Conservation (phyloP, 2,329 filamentous ascomycete genomes). For the Diaporthe nobilis region DNA sequence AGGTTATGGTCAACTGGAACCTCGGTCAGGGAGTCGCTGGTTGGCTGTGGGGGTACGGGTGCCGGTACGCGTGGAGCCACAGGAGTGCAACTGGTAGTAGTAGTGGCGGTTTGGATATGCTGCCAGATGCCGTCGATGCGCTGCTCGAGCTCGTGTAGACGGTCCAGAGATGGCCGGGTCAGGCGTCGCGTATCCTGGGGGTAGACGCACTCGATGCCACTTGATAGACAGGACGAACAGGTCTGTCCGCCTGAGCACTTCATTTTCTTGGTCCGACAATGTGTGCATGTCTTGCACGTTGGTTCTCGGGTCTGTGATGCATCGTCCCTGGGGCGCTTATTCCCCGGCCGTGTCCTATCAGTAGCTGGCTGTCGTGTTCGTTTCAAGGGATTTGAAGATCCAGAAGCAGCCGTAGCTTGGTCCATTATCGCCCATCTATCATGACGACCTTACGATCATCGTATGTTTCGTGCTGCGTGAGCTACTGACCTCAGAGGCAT, state of each 20-base stretch:
- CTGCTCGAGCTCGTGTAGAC: neutral
- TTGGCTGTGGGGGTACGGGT: neutral
- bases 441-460: slow-evolving; percentile 1
- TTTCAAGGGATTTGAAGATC: neutral
- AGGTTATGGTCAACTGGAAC: neutral
- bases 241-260: slow-evolving; percentile 1
- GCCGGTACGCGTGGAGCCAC: neutral
- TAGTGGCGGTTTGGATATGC: slow-evolving; percentile 1
- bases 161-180: neutral
- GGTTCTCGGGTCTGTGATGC: neutral
- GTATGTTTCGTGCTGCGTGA: neutral
- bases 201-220: neutral
- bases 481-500: neutral
- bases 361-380: neutral
- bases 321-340: neutral
- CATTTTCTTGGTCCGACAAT: slow-evolving; percentile 6
- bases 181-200: neutral
- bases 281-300: slow-evolving; percentile 5
- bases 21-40: neutral
- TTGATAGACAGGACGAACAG: slow-evolving; percentile 10
- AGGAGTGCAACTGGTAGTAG: neutral
- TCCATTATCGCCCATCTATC: neutral
- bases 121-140: slow-evolving; percentile 15
- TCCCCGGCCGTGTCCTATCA: neutral
- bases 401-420: neutral